phyloP scores from a whole-genome alignment of 495 filamentous ascomycete genomes.

The Podospora conica region DNA sequence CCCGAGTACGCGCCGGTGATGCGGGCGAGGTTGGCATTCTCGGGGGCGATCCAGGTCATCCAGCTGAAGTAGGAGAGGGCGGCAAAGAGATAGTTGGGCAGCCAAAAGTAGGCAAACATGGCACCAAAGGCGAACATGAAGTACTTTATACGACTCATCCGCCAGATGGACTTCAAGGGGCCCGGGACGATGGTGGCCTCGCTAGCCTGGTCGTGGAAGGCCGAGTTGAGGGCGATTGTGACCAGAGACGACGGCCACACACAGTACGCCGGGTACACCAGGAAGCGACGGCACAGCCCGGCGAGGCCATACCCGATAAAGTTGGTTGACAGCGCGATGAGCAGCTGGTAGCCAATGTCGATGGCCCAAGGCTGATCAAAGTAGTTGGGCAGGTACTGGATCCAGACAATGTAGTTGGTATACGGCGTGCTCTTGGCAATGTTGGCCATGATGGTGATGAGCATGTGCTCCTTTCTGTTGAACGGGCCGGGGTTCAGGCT shows the following conservation, averaged over 20 bases:
- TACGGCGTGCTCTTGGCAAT: conserved; percentile 32
- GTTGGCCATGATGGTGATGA: conserved; percentile 45
- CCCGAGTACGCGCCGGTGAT: conserved; percentile 31
- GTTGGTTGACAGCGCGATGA: conserved; percentile 41
- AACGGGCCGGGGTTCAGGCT: conserved; percentile 46
- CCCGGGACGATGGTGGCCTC: conserved; percentile 25
- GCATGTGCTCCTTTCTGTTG: conserved; percentile 48
- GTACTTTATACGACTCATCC: conserved; percentile 30
- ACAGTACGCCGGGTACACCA: conserved; percentile 45
- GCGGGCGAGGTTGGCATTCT: conserved; percentile 26
- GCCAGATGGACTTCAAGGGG: conserved; percentile 32
- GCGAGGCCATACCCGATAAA: conserved; percentile 49
- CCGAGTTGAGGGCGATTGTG: conserved; percentile 41
- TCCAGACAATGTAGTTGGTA: conserved; percentile 42
- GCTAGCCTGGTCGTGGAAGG: conserved; percentile 33
- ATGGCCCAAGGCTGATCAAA: conserved; percentile 38
- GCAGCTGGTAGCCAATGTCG: conserved; percentile 36
- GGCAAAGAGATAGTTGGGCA: conserved; percentile 38
- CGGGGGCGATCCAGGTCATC: conserved; percentile 39
- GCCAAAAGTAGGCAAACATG: conserved; percentile 43
- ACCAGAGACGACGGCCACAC: conserved; percentile 40
- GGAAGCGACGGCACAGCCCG: conserved; percentile 49
- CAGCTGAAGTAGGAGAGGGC: conserved; percentile 37
- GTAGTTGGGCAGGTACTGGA: conserved; percentile 35
- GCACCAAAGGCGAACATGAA: conserved; percentile 29